A percentile compares a stretch with the other conserved stretches of the same genome.
Conservation (phyloP, 1,284 basidiomycete species). For the Sanghuangporus weigelae region DNA sequence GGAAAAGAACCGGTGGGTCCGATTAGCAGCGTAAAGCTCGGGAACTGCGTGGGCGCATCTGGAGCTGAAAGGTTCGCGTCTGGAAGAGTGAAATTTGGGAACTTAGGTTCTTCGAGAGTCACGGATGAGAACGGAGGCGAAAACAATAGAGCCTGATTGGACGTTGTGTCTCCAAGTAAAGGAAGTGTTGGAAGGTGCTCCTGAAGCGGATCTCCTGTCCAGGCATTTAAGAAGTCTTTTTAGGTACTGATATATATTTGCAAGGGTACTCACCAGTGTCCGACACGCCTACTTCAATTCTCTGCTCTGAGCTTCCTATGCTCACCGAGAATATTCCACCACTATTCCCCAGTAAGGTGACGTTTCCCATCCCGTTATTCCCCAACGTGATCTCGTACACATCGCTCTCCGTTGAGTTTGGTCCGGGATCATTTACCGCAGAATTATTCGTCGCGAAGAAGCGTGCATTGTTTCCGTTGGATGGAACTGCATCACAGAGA, state of each 20-base stretch:
- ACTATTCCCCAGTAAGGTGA: slow-evolving; percentile 36
- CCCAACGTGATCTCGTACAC: slow-evolving; percentile 46
- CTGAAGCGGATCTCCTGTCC: slow-evolving; percentile 40
- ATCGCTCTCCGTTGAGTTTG: slow-evolving; percentile 34
- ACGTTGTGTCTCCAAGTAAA: slow-evolving; percentile 72
- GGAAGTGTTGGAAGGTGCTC: slow-evolving; percentile 40
- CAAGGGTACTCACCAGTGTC: slow-evolving; percentile 37
- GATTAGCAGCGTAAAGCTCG: slow-evolving; percentile 19
- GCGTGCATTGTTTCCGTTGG: slow-evolving; percentile 25
- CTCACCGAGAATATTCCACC: slow-evolving; percentile 49
- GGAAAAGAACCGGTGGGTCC: slow-evolving; percentile 22
- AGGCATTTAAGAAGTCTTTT: not conserved
- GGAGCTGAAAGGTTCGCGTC: slow-evolving; percentile 49
- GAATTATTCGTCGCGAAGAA: slow-evolving; percentile 57
- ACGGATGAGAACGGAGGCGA: slow-evolving; percentile 52
- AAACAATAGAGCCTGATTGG: slow-evolving; percentile 71
- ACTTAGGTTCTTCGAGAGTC: slow-evolving; percentile 41
- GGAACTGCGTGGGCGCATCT: slow-evolving; percentile 32
- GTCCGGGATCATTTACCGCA: slow-evolving; percentile 34
- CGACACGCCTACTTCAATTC: slow-evolving; percentile 57
- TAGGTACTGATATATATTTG: not conserved
- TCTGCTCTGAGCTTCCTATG: slow-evolving; percentile 30
- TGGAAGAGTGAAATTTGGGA: slow-evolving; percentile 80
- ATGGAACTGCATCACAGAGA: slow-evolving; percentile 36
- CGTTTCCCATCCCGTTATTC: slow-evolving; percentile 50